Evolutionary conservation across 305 asterid genomes (phyloP), one percentile per base, ranked within the genome.

Genomic region (Fraxinus albicans): DNA sequence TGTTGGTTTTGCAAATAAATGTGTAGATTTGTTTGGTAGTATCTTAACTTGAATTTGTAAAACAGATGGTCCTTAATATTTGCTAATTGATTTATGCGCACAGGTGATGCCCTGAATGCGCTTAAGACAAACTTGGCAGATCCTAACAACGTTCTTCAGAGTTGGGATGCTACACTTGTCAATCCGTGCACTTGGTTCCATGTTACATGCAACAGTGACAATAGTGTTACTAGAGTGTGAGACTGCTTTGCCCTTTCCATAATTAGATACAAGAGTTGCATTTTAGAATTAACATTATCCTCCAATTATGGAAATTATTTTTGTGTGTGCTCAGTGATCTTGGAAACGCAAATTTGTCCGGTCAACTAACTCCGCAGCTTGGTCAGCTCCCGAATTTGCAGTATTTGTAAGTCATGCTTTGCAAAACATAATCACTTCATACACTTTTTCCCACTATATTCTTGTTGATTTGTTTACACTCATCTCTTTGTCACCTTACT

Each of bases 131-230:
- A 88, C 84, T 86, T 95, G 88, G 91, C 86, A 7, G 99, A 95
- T 92, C 98, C 99, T 53, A 91, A 90, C 88, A 90, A 84, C 82
- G 99, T 95, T 81, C 91, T 95, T 50, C 97, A 93, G 93, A 95
- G 97, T 87, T 95, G 99, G 99, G 98, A 95, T 83, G 86, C 97
- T 21, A 92, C 98, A 73, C 97, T 93, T 53, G 97, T 91, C 81
- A 95, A 94, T 86, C 99, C 98, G 4, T 95, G 99, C 80, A 94
- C 97, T 77, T 95, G 99, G 99, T 92, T 95, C 87, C 98, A 95
- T 34, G 97, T 95, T 25, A 93, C 97, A 0, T 95, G 99, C 94
- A 92, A 88, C 85, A 83, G 82, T 29, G 97, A 92, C 8, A 93
- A 95, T 79, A 83, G 86, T 53, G 99, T 95, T 77, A 95, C 94